A percentile compares a stretch with the other conserved stretches of the same genome.
Conservation (phyloP, 2,329 filamentous ascomycete species). For the Coniochaeta sp. region DNA sequence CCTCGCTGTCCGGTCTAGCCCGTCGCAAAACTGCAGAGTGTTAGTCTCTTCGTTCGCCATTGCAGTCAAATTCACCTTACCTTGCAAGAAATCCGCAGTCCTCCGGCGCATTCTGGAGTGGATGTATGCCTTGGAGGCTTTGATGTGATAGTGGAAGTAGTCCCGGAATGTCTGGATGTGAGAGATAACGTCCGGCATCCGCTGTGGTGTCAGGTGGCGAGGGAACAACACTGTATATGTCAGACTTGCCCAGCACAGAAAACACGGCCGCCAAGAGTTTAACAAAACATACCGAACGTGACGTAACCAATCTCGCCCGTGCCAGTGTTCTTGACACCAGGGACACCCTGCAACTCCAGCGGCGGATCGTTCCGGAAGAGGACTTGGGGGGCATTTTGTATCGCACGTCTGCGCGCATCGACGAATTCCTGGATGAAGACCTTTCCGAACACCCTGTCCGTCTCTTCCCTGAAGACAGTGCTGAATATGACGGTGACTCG, state of each 20-base stretch:
- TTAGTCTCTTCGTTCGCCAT: constrained; percentile 23
- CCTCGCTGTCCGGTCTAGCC: constrained; percentile 89
- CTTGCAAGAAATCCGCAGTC: constrained; percentile 97
- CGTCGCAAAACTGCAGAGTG: constrained; percentile 71
- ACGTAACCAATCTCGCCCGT: constrained; percentile 92
- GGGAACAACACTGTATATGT: constrained; percentile 74
- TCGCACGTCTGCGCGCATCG: constrained; percentile 85
- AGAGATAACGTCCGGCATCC: constrained; percentile 91
- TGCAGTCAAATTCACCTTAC: constrained; percentile 37
- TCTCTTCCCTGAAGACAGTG: constrained; percentile 96
- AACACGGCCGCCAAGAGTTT: neutral
- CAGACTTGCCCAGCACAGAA: constrained; percentile 7
- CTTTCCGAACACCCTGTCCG: constrained; percentile 93
- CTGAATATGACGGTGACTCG: constrained; percentile 98
- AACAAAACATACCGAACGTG: constrained; percentile 71
- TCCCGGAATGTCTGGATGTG: constrained; percentile 99
- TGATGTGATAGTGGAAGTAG: constrained; percentile 99
- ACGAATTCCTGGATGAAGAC: constrained; percentile 99
- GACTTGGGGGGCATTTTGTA: constrained; percentile 97
- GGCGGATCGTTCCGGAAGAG: constrained; percentile 93
- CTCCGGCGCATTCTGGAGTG: constrained; percentile 96
- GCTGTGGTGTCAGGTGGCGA: constrained; percentile 81
- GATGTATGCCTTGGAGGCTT: constrained; percentile 98
- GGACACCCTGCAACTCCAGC: constrained; percentile 79
- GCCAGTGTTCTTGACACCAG: constrained; percentile 68